phyloP scores from a whole-genome alignment of 306 rosid species.

The Citrullus amarus region DNA sequence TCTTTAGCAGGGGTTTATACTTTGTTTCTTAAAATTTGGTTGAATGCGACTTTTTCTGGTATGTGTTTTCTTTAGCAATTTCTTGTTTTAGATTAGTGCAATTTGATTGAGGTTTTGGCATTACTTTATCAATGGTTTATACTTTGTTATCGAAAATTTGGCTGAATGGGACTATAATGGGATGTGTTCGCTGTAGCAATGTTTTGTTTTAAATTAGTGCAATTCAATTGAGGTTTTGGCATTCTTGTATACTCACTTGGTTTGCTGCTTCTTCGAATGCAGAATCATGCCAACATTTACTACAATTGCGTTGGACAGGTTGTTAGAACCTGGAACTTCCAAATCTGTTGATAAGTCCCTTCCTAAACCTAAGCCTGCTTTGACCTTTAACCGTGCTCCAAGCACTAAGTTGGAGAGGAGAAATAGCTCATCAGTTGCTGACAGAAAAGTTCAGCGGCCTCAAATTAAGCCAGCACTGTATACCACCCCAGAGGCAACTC shows the following conservation, averaged over 20 bases:
- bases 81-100: no score
- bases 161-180: background rate
- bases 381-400: conserved; percentile 24
- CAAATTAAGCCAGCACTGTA: conserved; percentile 73
- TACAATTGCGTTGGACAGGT: conserved; percentile 73
- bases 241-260: background rate
- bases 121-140: no score
- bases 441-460: conserved; percentile 43
- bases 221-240: background rate
- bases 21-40: no score
- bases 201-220: background rate
- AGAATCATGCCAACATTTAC: conserved; percentile 76
- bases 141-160: background rate
- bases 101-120: no score
- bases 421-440: conserved; percentile 25
- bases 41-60: no score
- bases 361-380: conserved; percentile 36
- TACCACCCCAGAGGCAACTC: conserved; percentile 72
- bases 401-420: conserved; percentile 45
- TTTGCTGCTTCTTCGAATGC: conserved; percentile 15
- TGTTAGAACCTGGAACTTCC: conserved; percentile 70
- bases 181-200: background rate
- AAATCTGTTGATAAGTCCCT: conserved; percentile 48
- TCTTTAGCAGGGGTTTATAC: no score
- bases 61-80: no score